Base-by-base conservation (phyloP, 1,284 basidiomycete genomes). In the Tilletia setariae region DNA sequence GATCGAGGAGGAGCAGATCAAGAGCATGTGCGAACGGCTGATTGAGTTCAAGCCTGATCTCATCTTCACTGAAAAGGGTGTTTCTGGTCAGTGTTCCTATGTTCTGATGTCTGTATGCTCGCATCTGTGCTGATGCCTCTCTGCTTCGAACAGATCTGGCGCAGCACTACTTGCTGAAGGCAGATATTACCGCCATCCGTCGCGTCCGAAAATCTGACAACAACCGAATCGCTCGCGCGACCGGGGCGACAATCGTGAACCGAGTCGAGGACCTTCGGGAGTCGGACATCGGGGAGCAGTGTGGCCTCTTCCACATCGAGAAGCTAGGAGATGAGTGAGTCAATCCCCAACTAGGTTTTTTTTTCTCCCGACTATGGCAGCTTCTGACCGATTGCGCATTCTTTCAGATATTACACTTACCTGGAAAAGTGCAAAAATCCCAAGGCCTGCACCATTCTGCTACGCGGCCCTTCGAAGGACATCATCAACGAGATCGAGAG, bases 171-270 rank as follows among this genome's bases (percentile, higher is more conserved):
- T 87, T 99, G 70, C 87, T 90, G 79, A 93, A 93, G 82, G 88
- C 91, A 71, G 90, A 94, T 83, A 89, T 98, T 70, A 92, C 94
- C 21, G 92, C 93, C 61, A 88, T 98, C 73, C 91, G 95, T 65
- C 90, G 94, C 19, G 93, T 98, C 21, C 89, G 95, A 79, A 98
- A 99, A 84, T 94, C 93, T 8, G 95, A 99, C 84, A 98, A 98
- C 86, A 98, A 98, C 85, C 91, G 94, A 68, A 94, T 98, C 76
- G 95, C 95, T 0, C 90, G 96, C 56, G 94, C 94, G 0, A 90
- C 93, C 40, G 94, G 94, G 43, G 94, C 93, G 0, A 97, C 93
- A 28, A 97, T 98, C 82, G 92, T 98, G 73, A 98, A 98, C 85
- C 89, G 95, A 30, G 88, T 96, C 56, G 96, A 98, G 80, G 95